These are phyloP conservation scores for Chlorella vulgaris DNA, from an alignment of 139 green algal genomes.

Conservation along the genomic window DNA sequence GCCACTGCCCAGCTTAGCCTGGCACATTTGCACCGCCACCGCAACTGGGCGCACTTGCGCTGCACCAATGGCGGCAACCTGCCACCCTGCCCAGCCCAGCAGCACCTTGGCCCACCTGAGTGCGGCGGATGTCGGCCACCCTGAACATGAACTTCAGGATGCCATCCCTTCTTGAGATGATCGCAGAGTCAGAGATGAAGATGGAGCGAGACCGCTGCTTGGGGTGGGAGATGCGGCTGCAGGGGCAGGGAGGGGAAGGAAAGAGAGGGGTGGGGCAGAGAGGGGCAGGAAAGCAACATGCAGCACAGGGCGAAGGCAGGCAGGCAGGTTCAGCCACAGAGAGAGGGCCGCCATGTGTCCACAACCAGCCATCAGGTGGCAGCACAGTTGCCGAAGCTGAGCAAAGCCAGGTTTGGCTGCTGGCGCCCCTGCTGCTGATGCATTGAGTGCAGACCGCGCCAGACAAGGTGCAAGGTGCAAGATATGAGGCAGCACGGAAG, in stretches of 20 bases:
- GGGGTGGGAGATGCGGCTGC: conserved; percentile 73
- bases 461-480: not conserved
- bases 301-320: not conserved
- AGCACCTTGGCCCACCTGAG: conserved; percentile 42
- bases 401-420: no score
- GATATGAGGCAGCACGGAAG: no score
- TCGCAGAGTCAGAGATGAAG: conserved; percentile 81
- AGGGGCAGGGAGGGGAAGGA: not conserved
- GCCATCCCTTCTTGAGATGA: conserved; percentile 81
- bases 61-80: no score
- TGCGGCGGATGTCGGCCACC: conserved; percentile 78
- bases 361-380: not conserved
- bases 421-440: no score
- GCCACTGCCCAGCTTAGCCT: no score
- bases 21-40: no score
- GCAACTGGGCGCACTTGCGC: no score
- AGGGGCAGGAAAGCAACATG: no score
- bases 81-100: no score
- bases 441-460: no score
- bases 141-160: conserved; percentile 94
- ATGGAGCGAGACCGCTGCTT: conserved; percentile 84
- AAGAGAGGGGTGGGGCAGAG: not conserved
- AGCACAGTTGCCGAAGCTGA: no score
- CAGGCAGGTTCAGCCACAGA: not conserved
- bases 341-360: not conserved